These are phyloP conservation scores for Colletotrichum liaoningense DNA, from an alignment of 2,329 filamentous ascomycete genomes.

Conservation along the genomic window DNA sequence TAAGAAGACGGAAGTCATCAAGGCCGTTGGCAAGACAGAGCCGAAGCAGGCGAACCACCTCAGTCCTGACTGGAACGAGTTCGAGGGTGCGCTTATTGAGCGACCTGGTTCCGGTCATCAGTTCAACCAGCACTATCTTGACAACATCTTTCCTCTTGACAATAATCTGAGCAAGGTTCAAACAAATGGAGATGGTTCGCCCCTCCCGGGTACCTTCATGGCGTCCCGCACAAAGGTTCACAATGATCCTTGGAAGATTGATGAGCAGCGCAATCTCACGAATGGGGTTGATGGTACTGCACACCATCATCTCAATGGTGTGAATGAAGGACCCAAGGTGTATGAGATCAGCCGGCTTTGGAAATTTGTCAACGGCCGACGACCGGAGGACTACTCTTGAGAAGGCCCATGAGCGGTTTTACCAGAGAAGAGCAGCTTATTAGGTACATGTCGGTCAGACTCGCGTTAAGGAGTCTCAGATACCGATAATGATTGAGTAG, in stretches of 20 bases:
- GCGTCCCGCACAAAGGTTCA: not conserved
- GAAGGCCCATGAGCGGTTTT: accelerated
- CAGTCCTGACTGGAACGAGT: conserved; percentile 39
- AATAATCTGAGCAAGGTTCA: not conserved
- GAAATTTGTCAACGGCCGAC: conserved; percentile 21
- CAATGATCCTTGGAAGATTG: conserved; percentile 25
- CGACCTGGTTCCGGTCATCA: conserved; percentile 67
- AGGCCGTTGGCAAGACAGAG: not conserved
- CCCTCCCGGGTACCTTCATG: conserved; percentile 6
- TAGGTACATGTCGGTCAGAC: not conserved
- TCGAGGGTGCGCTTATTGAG: conserved; percentile 69
- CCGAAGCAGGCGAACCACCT: conserved; percentile 2
- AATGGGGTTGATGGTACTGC: not conserved
- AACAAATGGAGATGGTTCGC: conserved; percentile 9
- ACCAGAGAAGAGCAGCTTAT: not conserved
- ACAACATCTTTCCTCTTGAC: conserved; percentile 66
- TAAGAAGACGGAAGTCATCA: not conserved
- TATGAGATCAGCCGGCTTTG: conserved; percentile 31
- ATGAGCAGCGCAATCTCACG: conserved; percentile 1
- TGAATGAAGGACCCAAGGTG: conserved; percentile 8
- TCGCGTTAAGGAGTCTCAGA: no score
- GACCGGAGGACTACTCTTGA: conserved; percentile 1
- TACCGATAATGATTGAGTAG: no score
- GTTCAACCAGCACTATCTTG: conserved; percentile 70
- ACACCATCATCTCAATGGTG: conserved; percentile 6